Conservation (phyloP, 1,284 basidiomycete genomes). For the Phaffia rhodozyma region DNA sequence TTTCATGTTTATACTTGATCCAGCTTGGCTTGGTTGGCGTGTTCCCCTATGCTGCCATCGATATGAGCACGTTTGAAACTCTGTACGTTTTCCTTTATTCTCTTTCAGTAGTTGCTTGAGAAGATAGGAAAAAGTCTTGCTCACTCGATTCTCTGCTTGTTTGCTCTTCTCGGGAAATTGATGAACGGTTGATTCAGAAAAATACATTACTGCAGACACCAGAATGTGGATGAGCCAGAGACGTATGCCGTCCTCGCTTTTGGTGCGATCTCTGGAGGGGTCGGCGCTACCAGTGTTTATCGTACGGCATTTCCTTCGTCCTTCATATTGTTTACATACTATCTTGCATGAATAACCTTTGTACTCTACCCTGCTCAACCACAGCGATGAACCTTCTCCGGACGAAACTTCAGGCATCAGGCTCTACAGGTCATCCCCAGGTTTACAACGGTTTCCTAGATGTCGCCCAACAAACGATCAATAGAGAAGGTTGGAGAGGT, state of each 20-base stretch:
- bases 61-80: slow-evolving; percentile 90
- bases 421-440: slow-evolving; percentile 82
- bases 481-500: slow-evolving; percentile 78
- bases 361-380: background rate
- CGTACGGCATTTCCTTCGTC: slow-evolving; percentile 33
- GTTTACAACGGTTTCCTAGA: slow-evolving; percentile 78
- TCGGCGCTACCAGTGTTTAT: slow-evolving; percentile 85
- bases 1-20: background rate
- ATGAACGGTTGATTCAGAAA: slow-evolving; percentile 37
- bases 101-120: no score
- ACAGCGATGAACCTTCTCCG: slow-evolving; percentile 73
- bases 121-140: background rate
- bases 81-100: slow-evolving; percentile 32
- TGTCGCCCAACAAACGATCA: slow-evolving; percentile 68
- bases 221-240: slow-evolving; percentile 67
- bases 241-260: slow-evolving; percentile 71
- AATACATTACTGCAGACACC: slow-evolving; percentile 65
- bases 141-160: background rate
- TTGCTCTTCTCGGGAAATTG: background rate
- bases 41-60: slow-evolving; percentile 79
- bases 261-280: slow-evolving; percentile 76
- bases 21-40: slow-evolving; percentile 81
- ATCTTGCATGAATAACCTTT: background rate
- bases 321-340: background rate
- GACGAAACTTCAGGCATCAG: slow-evolving; percentile 89